Conservation (phyloP, 2,329 filamentous ascomycete genomes). For the Teratosphaeria pseudoeucalypti region DNA sequence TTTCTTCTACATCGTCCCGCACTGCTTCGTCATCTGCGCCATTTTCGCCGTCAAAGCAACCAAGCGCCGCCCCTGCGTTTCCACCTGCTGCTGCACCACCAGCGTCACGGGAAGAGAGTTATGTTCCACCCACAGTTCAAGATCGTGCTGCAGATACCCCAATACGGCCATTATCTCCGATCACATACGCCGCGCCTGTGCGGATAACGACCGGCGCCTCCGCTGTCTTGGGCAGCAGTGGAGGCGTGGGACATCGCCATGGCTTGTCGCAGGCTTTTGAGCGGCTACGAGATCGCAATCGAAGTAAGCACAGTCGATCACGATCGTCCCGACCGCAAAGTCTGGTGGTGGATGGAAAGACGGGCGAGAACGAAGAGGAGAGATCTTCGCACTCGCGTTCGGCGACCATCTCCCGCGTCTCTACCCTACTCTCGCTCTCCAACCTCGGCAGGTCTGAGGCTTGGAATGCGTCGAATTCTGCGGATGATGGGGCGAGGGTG, state of each 20-base stretch:
- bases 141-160: neutral
- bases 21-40: neutral
- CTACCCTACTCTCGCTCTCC: neutral
- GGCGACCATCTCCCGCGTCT: neutral
- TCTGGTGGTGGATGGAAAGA: neutral
- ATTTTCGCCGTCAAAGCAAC: neutral
- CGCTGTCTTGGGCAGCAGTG: neutral
- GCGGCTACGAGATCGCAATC: constrained; percentile 4
- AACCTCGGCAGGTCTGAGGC: constrained; percentile 8
- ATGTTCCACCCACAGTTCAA: neutral
- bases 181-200: neutral
- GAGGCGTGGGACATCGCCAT: neutral
- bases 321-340: neutral
- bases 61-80: neutral
- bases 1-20: neutral
- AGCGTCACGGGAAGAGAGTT: neutral
- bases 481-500: constrained; percentile 1
- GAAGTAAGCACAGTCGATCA: neutral
- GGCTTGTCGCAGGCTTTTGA: constrained; percentile 4
- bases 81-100: neutral
- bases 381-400: neutral
- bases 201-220: neutral
- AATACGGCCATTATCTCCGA: neutral
- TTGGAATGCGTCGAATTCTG: constrained; percentile 8
- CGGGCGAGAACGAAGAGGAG: neutral